Conservation (phyloP, 129 eudicot species). For the Tanacetum coccineum region DNA sequence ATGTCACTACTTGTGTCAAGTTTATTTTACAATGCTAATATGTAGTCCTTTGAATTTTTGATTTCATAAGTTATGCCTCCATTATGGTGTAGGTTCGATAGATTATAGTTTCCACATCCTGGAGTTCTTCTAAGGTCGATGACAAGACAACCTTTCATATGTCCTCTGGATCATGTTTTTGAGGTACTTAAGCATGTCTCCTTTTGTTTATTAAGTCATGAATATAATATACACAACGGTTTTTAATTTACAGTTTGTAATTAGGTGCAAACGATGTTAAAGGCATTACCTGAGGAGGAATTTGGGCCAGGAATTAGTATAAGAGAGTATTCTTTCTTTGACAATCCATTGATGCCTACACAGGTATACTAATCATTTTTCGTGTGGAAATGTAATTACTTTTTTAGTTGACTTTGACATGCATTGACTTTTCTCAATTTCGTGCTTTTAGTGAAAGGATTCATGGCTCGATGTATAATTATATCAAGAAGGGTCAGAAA, state of each 20-base stretch:
- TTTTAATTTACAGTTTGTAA: background rate
- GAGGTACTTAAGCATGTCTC: conserved; percentile 52
- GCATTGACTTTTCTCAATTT: background rate
- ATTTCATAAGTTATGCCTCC: conserved; percentile 87
- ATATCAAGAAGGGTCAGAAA: conserved; percentile 76
- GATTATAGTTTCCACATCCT: conserved; percentile 98
- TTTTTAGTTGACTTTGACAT: conserved; percentile 15
- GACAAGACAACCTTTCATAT: conserved; percentile 85
- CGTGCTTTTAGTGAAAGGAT: conserved; percentile 67
- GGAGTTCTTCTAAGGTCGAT: conserved; percentile 71
- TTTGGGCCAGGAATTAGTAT: conserved; percentile 68
- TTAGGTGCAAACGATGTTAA: conserved; percentile 77
- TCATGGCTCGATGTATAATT: conserved; percentile 96
- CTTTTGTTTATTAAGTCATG: background rate
- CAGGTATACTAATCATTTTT: conserved; percentile 40
- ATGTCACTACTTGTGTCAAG: background rate
- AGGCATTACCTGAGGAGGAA: conserved; percentile 63
- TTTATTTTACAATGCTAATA: conserved; percentile 1
- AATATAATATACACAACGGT: background rate
- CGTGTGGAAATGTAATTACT: conserved; percentile 1
- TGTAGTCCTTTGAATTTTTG: conserved; percentile 16
- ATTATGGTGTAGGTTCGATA: conserved; percentile 98
- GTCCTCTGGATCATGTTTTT: conserved; percentile 93
- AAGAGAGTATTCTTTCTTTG: conserved; percentile 83
- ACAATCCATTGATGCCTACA: conserved; percentile 68